Base-by-base conservation (phyloP, 192 early-diverging fungal genomes). In the Cetraspora pellucida region DNA sequence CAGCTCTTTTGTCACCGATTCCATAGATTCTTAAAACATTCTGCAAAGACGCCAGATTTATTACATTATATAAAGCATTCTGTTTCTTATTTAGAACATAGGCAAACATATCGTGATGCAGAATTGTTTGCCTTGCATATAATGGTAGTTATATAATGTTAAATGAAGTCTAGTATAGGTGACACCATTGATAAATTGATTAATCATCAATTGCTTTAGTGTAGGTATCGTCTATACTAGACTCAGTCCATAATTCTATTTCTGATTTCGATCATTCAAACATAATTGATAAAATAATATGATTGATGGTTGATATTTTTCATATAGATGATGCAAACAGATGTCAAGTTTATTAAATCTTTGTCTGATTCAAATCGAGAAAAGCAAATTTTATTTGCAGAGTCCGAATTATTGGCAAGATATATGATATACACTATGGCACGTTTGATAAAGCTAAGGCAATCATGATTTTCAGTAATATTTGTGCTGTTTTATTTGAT, bases 1-100 rank as follows among this genome's bases (percentile, higher is more conserved):
- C 91, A 94, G 76, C 81, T 93, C 59, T 84, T 94, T 75, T 90
- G 90, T 79, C 91, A 89, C 82, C 88, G 93, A 28, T 81, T 93
- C 63, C 83, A 91, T 72, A 89, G 90, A 31, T 90, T 89, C 63
- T 82, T 94, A 79, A 93, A 93, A 80, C 90, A 90, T 78, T 91
- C 89, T 16, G 83, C 91, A 2, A 83, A 87, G 23, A 87, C 91
- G 9, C 81, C 89, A 28, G 87, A 88, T 37, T 63, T 94, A 74
- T 85, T 94, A 23, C 86, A 91, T 78, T 86, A 89, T 67, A 85
- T 94, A 60, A 85, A 89, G 14, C 87, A 91, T 81, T 88, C 90
- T 17, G 80, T 92, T 31, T 90, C 91, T 17, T 81, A 86, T 54
- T 77, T 91, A 13, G 83, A 86, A 46, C 89, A 91, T 72, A 86